Percentiles rank a stretch among this genome's conserved stretches.
These are phyloP conservation scores for Candida golubevii DNA, from an alignment of 805 yeast species.

Conservation along the genomic window DNA sequence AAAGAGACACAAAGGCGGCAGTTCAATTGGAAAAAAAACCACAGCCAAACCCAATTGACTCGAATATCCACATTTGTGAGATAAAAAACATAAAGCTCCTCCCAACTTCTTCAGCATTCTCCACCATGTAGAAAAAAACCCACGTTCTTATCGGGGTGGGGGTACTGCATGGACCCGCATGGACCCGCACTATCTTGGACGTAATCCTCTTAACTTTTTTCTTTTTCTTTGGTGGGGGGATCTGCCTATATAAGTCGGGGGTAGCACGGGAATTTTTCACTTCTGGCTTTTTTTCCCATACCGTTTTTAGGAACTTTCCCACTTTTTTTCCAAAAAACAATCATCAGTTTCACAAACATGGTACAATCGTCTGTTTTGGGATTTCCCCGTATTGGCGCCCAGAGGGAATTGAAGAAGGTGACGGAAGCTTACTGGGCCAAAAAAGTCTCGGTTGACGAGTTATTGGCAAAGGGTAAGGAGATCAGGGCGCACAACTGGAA, in stretches of 20 bases:
- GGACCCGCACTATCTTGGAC: too few relatives aligned
- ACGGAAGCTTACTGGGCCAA: conserved; percentile 99
- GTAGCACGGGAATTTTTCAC: not conserved
- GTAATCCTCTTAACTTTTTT: not conserved
- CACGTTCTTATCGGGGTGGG: too few relatives aligned
- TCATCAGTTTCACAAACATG: conserved; percentile 44
- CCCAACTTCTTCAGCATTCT: too few relatives aligned
- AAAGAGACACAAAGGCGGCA: too few relatives aligned
- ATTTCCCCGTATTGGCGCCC: conserved; percentile 99
- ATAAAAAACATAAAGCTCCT: too few relatives aligned
- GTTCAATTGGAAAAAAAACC: too few relatives aligned
- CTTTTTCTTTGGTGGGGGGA: conserved; percentile 1
- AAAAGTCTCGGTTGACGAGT: conserved; percentile 81
- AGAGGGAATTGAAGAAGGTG: conserved; percentile 98
- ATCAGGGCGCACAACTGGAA: conserved; percentile 97
- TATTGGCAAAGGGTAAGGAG: conserved; percentile 88
- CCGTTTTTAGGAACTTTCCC: too few relatives aligned
- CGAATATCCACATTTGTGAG: too few relatives aligned
- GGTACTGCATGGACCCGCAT: too few relatives aligned
- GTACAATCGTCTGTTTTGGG: conserved; percentile 97
- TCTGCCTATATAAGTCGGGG: conserved; percentile 6
- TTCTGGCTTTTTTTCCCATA: not conserved
- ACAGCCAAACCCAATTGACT: too few relatives aligned
- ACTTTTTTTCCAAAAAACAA: too few relatives aligned
- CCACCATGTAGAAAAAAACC: too few relatives aligned